Percentiles rank a stretch among this genome's conserved stretches.
Evolutionary conservation across 2,329 filamentous ascomycete species (phyloP).

Genomic region (Claviceps quebecensis): DNA sequence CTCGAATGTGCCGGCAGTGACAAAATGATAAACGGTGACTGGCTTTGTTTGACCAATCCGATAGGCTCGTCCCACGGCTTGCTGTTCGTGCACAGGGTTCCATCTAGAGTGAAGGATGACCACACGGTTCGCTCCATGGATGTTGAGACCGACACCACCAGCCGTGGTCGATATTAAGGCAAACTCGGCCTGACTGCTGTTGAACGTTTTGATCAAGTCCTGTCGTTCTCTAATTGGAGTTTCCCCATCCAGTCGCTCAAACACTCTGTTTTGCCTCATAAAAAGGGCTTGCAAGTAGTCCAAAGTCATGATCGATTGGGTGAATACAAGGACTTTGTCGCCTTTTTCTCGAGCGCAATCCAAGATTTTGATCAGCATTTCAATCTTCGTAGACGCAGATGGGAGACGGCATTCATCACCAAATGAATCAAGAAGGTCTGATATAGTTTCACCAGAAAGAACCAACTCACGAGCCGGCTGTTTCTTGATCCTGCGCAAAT

Average conservation of each 20-base stretch:
- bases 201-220: constrained; percentile 53
- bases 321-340: constrained; percentile 75
- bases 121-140: constrained; percentile 71
- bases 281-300: constrained; percentile 53
- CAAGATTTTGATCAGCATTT: constrained; percentile 55
- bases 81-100: constrained; percentile 70
- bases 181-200: constrained; percentile 39
- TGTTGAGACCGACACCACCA: constrained; percentile 72
- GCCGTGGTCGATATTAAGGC: constrained; percentile 75
- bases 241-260: constrained; percentile 52
- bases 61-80: constrained; percentile 76
- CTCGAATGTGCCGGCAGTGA: constrained; percentile 69
- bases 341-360: constrained; percentile 42
- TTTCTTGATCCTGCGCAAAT: constrained; percentile 1
- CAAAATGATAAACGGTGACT: constrained; percentile 74
- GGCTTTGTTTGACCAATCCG: constrained; percentile 69
- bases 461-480: background rate
- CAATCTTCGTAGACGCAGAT: constrained; percentile 52
- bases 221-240: constrained; percentile 46
- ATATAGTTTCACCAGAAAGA: no score
- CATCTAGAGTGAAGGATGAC: constrained; percentile 75
- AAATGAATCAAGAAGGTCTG: constrained; percentile 15
- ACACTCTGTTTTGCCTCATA: constrained; percentile 30
- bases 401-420: constrained; percentile 29
- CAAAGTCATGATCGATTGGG: constrained; percentile 55